Base-by-base conservation (phyloP, 106 monocot species). In the Acorus calamus region DNA sequence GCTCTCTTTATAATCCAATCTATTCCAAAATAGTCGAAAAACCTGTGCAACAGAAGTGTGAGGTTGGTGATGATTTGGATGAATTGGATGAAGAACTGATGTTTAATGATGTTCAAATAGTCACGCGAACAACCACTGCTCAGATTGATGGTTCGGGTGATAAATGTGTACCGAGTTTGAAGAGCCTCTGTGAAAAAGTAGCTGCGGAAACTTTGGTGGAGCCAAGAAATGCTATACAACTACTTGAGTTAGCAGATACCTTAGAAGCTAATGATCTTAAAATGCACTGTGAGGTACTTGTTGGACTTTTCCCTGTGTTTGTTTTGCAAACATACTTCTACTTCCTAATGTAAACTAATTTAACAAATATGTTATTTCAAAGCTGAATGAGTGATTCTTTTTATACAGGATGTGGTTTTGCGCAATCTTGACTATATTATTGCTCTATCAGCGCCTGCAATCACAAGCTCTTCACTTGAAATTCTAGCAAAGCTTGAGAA, bases 211-310 rank as follows among this genome's bases (percentile, higher is more conserved):
- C 75, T 71, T 66, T 98, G 7, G 68, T 98, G 52, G 98, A 98
- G 66, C 91, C 98, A 14, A 87, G 79, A 50, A 98, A 88, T 71
- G 80, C 83, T 1, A 63, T 98, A 67, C 90, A 88, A 57, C 78
- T 98, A 69, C 71, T 98, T 58, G 98, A 98, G 77, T 74, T 98
- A 53, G 98, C 98, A 9, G 91, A 98, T 85, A 80, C 84, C 72
- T 63, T 98, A 59, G 91, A 76, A 60, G 98, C 98, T 51, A 66
- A 84, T 71, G 83, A 83, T 49, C 78, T 98, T 2, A 84, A 81
- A 74, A 70, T 63, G 44, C 70, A 92, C 48, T 98, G 98, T 54
- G 91, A 98, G 98, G 98, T 98, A 74, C 41, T 55, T 28, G 28
- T 28, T 28, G 28, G 28, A 28, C 2, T 55, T 46, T 12, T 61